phyloP scores from a whole-genome alignment of 2,329 filamentous ascomycete species.

The Epichloe gansuensis region DNA sequence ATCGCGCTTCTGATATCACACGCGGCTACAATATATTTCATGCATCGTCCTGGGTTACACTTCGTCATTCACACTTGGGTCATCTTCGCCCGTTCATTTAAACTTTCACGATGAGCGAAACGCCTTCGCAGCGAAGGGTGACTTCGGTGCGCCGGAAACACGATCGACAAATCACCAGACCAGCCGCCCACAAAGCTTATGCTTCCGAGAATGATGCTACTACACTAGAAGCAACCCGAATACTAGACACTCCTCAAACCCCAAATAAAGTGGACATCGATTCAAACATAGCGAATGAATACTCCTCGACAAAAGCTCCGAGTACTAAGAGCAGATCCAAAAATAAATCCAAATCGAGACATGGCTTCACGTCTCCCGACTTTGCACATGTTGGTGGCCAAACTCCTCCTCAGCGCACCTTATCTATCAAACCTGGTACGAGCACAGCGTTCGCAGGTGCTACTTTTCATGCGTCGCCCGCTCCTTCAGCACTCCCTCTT shows the following conservation, averaged over 20 bases:
- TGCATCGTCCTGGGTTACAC: not conserved
- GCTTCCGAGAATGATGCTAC: conserved; percentile 44
- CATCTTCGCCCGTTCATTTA: not conserved
- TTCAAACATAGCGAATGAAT: conserved; percentile 19
- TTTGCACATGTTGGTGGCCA: conserved; percentile 27
- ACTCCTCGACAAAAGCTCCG: conserved; percentile 16
- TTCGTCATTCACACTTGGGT: not conserved
- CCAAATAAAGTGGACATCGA: conserved; percentile 31
- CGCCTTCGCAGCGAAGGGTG: conserved; percentile 7
- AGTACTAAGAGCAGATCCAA: conserved; percentile 20
- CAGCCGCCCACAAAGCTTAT: conserved; percentile 39
- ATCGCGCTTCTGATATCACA: not conserved
- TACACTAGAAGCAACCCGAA: conserved; percentile 19
- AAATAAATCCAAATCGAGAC: conserved; percentile 12
- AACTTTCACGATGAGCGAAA: conserved; percentile 4
- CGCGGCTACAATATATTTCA: not conserved
- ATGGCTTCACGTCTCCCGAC: conserved; percentile 28
- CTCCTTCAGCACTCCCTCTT: conserved; percentile 77
- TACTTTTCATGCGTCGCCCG: conserved; percentile 90
- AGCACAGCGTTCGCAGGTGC: conserved; percentile 72
- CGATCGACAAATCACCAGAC: conserved; percentile 29
- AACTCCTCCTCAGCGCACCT: conserved; percentile 30
- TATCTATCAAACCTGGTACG: conserved; percentile 31
- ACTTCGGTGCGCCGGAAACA: conserved; percentile 26
- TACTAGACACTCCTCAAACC: conserved; percentile 29